phyloP scores from a whole-genome alignment of 2,329 filamentous ascomycete genomes.

The Acephala macrosclerotiorum region DNA sequence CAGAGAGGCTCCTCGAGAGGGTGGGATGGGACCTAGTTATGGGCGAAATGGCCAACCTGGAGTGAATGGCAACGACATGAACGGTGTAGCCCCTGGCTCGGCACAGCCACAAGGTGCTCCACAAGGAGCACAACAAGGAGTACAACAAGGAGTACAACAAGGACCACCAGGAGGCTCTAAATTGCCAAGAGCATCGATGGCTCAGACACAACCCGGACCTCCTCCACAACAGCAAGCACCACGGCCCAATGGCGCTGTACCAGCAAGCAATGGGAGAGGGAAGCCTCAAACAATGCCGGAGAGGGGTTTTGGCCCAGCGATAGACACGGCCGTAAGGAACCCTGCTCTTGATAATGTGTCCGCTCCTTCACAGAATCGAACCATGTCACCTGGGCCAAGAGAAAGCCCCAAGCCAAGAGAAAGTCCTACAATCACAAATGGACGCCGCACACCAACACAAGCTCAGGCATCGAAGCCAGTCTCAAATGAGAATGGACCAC shows the following conservation, averaged over 20 bases:
- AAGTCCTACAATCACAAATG: slow-evolving; percentile 59
- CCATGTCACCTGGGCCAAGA: slow-evolving; percentile 43
- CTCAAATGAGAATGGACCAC: slow-evolving; percentile 36
- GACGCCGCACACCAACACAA: slow-evolving; percentile 70
- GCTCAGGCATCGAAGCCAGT: slow-evolving; percentile 48
- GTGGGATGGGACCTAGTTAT: slow-evolving; percentile 49
- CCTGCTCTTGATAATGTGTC: slow-evolving; percentile 53
- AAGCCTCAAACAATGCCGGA: slow-evolving; percentile 41
- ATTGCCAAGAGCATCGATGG: slow-evolving; percentile 64
- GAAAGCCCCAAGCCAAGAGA: slow-evolving; percentile 55
- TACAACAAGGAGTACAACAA: slow-evolving; percentile 45
- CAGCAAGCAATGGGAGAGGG: slow-evolving; percentile 31
- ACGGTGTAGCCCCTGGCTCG: slow-evolving; percentile 42
- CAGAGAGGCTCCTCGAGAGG: slow-evolving; percentile 43
- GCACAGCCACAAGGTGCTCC: slow-evolving; percentile 41
- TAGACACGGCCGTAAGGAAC: slow-evolving; percentile 46
- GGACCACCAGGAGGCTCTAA: slow-evolving; percentile 58
- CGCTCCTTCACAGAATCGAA: slow-evolving; percentile 47
- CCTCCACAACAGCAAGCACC: slow-evolving; percentile 71
- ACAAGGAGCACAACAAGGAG: slow-evolving; percentile 32
- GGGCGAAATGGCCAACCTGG: slow-evolving; percentile 44
- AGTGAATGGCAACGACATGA: slow-evolving; percentile 47
- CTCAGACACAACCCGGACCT: slow-evolving; percentile 67
- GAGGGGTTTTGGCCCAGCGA: slow-evolving; percentile 39
- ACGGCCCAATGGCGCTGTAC: slow-evolving; percentile 34